Evolutionary conservation across 352 stramenopile genomes (phyloP), one percentile per base, ranked within the genome.

Genomic region (Phytophthora fragariaefolia): DNA sequence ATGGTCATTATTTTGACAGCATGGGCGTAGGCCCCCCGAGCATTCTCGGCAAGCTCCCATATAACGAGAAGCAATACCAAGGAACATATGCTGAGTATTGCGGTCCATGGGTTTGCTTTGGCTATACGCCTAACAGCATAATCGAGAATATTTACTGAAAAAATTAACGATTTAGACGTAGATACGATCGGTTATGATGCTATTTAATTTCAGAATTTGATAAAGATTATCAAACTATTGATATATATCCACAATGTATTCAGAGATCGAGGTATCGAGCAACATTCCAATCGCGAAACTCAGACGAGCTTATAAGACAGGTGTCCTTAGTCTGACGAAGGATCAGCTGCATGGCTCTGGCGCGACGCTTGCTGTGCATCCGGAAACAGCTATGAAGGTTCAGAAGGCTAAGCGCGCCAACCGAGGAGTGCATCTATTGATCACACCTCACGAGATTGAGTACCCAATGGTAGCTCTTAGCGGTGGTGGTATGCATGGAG

Each of bases 1-100:
- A 70, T n/a, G 20, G 22, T 12, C 0, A 32, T 17, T 64, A 58
- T 28, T 65, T 59, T 12, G 62, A 70, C 28, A 13, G 6, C 1
- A 65, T 65, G 62, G 38, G 27, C 0, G 45, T 51, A 20, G 45
- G 45, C 1, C 45, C 45, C 0, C 45, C 23, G 2, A 34, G 12
- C 4, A 15, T 36, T 3, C 20, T 52, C 7, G 46, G 46, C 23
- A 8, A 30, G 2, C 4, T 52, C 3, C 4, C 10, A 4, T 52
- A 52, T 13, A 52, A 13, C n/a, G 54, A 56, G 6, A 49, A 22
- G 6, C 57, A 65, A 32, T 71, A 57, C 18, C 56, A 65, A 28
- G 10, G 34, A 5, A 40, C 27, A 4, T 57, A 71, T 17, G 30
- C 26, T 18, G 53, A 71, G 43, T 71, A 30, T 22, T 65, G 54